Base-by-base conservation (phyloP, 2,329 filamentous ascomycete species). In the Phialemoniopsis sp. region DNA sequence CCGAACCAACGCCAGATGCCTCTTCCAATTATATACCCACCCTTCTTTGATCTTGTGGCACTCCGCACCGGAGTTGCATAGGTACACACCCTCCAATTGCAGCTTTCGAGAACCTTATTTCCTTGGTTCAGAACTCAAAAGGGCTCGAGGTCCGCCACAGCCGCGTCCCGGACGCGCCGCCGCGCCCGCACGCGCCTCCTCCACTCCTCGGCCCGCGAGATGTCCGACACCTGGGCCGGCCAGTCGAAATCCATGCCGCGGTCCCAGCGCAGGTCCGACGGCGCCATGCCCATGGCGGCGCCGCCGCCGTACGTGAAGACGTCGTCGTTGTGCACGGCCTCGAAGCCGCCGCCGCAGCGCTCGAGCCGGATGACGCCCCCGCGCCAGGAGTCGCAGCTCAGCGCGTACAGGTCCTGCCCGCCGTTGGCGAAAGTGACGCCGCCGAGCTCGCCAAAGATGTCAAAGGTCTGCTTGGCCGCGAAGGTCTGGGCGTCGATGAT, bases 381-480 rank as follows among this genome's bases (percentile, higher is more conserved):
- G 29, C 85, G 76, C 39, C 69, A 64, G 29, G 59, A 60, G 51
- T 90, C 86, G 36, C 73, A 76, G 50, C 85, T 87, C 9, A 86
- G 73, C 3, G 88, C 68, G 38, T 80, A 74, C n/a, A 91, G 59
- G 40, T 83, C 77, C 39, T 77, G 72, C 0, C 85, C 87, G 36
- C 80, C 79, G 31, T 82, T 77, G 5, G 81, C 68, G 47, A 89
- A 82, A 15, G 72, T 69, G 4, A 86, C 64, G 14, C 87, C 87
- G 8, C 78, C 85, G 43, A 88, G 78, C 52, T 87, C 82, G 29
- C 87, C 85, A 57, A 90, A 89, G 40, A 89, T 73, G 44, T 87
- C 82, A 9, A 90, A 63, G 0, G 76, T 78, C 58, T 90, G 86
- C 57, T 80, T 80, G n/a, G 71, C 71, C 16, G 67, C 59, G 50